Evolutionary conservation across 2,329 filamentous ascomycete genomes (phyloP).

Genomic region (Phialophora chinensis): DNA sequence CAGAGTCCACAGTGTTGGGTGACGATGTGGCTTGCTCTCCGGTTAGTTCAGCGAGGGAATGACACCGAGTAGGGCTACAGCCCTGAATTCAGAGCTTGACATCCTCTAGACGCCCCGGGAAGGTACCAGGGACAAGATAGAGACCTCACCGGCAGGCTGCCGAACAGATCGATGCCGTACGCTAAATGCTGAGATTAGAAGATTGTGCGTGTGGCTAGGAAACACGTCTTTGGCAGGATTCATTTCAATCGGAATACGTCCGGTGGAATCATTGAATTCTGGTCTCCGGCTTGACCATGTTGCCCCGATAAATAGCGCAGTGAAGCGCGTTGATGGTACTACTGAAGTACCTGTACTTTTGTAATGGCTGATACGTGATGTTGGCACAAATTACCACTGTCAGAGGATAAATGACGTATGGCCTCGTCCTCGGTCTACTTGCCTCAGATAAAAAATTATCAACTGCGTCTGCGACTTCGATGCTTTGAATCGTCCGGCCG

Average conservation of each 20-base stretch:
- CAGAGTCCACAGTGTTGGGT: neutral
- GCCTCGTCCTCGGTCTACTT: constrained; percentile 23
- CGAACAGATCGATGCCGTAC: constrained; percentile 2
- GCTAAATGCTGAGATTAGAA: neutral
- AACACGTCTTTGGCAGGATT: neutral
- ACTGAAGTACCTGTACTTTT: constrained; percentile 6
- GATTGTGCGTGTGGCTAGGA: neutral
- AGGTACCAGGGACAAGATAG: constrained; percentile 4
- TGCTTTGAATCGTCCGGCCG: constrained; percentile 3
- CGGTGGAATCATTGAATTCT: neutral
- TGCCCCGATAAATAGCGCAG: neutral
- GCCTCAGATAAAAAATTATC: constrained; percentile 18
- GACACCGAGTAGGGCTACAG: neutral
- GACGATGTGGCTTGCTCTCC: neutral
- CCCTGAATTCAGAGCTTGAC: neutral
- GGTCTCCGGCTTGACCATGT: neutral
- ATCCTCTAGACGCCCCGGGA: neutral
- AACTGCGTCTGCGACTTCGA: neutral
- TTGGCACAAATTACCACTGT: neutral
- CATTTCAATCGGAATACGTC: neutral
- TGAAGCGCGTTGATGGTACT: neutral
- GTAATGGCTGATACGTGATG: neutral
- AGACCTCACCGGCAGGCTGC: neutral
- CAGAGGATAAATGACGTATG: constrained; percentile 7
- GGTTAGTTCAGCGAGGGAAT: neutral